Evolutionary conservation across 768 basidiomycete genomes (phyloP), one percentile per base, ranked within the genome.

Genomic region (Lentinula aciculospora): DNA sequence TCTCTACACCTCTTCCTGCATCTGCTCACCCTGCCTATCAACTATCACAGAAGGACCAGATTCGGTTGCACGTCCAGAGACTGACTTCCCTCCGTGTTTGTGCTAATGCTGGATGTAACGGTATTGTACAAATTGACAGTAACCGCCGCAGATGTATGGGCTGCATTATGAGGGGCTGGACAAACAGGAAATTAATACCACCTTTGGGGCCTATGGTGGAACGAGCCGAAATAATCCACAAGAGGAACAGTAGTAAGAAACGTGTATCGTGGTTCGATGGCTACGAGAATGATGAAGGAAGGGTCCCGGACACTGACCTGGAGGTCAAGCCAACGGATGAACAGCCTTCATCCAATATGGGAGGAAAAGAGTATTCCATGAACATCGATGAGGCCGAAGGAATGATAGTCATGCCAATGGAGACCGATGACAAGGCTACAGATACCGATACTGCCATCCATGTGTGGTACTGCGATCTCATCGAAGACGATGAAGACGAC

Each of bases 231-330:
- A 29, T n/a, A 0, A 27, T 3, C 8, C 31, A 39, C 12, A 40
- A 23, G 25, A 37, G 32, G 13, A 44, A 42, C 25, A 40, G 25
- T 7, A 40, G 39, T 6, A 54, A 53, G 51, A 53, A 54, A 29
- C 53, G 53, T 42, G 53, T 54, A 32, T 42, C 53, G n/a, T 54
- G 53, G 53, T 40, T 44, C 15, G 53, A 54, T 29, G 37, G 53
- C 8, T 54, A 44, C 23, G 34, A 13, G 17, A 37, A 39, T n/a
- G 53, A 54, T 54, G 53, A 40, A 40, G 6, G 27, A 15, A 4
- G 12, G 29, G 10, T 10, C 2, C n/a, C 8, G 27, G 31, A 36
- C 9, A n/a, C 25, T 12, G 49, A 51, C n/a, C 21, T 8, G 49
- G 49, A 17, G 49, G 21, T 5, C 25, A 17, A 6, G 6, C n/a